Percentiles rank a stretch among this genome's conserved stretches.
phyloP scores from a whole-genome alignment of 1,284 basidiomycete species.

The Ustilago crameri region DNA sequence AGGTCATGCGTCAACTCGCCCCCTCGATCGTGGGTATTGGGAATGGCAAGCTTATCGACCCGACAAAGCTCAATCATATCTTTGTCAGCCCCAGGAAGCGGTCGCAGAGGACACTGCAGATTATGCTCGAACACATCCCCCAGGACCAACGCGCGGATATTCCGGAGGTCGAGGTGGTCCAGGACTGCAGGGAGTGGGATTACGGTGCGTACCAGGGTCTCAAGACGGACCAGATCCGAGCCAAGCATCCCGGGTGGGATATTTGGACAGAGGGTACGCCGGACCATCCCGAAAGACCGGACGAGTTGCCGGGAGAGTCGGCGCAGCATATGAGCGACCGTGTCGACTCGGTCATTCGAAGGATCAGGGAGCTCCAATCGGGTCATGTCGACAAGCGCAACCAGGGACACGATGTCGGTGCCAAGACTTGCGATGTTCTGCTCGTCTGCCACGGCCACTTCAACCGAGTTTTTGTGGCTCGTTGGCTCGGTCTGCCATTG shows the following conservation, averaged over 20 bases:
- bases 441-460: conserved; percentile 66
- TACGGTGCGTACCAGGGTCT: conserved; percentile 66
- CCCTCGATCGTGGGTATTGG: conserved; percentile 56
- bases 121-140: conserved; percentile 55
- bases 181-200: conserved; percentile 67
- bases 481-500: conserved; percentile 61
- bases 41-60: conserved; percentile 57
- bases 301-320: conserved; percentile 59
- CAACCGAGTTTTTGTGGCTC: conserved; percentile 63
- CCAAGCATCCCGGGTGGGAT: conserved; percentile 60
- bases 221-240: conserved; percentile 61
- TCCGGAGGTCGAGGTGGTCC: conserved; percentile 41
- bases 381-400: conserved; percentile 53
- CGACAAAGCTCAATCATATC: conserved; percentile 55
- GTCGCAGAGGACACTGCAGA: conserved; percentile 57
- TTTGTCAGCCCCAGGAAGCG: conserved; percentile 57
- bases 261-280: conserved; percentile 65
- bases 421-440: conserved; percentile 57
- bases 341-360: conserved; percentile 59
- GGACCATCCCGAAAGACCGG: conserved; percentile 49
- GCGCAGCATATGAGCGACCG: conserved; percentile 60
- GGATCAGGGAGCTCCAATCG: conserved; percentile 55
- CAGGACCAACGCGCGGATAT: conserved; percentile 30
- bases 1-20: conserved; percentile 58
- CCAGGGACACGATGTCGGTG: conserved; percentile 39